Base-by-base conservation (phyloP, 148 eudicot species). In the Vaccinium darrowii region DNA sequence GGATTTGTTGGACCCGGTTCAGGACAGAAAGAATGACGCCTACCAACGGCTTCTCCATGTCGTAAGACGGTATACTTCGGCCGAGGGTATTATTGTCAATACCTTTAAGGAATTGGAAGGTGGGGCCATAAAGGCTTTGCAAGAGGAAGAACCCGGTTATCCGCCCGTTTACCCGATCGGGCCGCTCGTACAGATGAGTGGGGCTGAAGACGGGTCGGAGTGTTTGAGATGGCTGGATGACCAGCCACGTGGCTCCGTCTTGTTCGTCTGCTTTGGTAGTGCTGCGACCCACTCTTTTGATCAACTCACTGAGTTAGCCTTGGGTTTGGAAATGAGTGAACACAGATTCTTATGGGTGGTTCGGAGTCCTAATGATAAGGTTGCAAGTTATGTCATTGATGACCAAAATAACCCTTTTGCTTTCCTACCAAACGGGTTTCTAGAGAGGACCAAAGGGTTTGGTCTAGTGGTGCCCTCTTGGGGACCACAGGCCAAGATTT, bases 331-430 rank as follows among this genome's bases (percentile, higher is more conserved):
- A 69, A 76, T 82, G 58, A 92, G 92, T 89, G 90, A 76, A 43
- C 85, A 87, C 30, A 82, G 89, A 43, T 92, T 92, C 52, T 43
- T 92, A 50, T 92, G 94, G 94, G 90, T 92, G 8, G 89, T 90
- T 52, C 84, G 91, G 33, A 83, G 88, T 78, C 92, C 94, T 11
- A 86, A 88, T 74, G 81, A 86, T 30, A 36, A 78, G 3, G 6
- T 51, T 27, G 81, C 87, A 1, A 83, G 21, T 57, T 86, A 52
- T 13, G 56, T 11, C 47, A 78, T 3, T n/a, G 27, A 79, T 7
- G 47, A 77, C 50, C 25, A 78, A 9, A 83, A 80, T 19, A 88
- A 88, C 16, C 86, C 86, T 60, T 58, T 80, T 3, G 77, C 19
- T 15, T 90, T 88, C 77, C 27, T 91, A 25, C 93, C 93, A 7